phyloP scores from a whole-genome alignment of 345 rosid genomes.

The Populus ilicifolia region DNA sequence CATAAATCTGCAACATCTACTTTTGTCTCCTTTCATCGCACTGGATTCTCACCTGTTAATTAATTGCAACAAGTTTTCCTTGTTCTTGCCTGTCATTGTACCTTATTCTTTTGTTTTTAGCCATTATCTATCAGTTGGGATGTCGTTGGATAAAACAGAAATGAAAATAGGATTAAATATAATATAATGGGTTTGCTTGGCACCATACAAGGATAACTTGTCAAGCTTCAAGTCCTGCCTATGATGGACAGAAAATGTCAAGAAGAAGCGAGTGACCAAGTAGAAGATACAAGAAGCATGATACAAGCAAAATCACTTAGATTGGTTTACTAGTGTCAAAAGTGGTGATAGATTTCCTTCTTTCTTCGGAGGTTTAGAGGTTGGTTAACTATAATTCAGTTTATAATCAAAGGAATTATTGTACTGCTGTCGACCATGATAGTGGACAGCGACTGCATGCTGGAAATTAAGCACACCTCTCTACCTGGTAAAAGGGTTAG shows the following conservation, averaged over 20 bases:
- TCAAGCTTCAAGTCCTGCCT: neutral
- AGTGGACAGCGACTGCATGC: conserved; percentile 17
- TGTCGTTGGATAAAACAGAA: conserved; percentile 6
- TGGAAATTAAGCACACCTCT: neutral
- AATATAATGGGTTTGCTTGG: neutral
- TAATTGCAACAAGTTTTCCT: conserved; percentile 5
- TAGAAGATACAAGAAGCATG: neutral
- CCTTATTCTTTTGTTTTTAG: conserved; percentile 26
- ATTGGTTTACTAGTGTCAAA: neutral
- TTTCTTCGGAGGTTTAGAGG: neutral
- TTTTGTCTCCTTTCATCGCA: conserved; percentile 22
- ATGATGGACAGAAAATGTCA: neutral
- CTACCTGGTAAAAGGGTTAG: neutral
- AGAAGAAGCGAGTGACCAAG: neutral
- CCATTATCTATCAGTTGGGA: conserved; percentile 17
- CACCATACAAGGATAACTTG: neutral
- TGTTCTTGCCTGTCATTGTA: conserved; percentile 21
- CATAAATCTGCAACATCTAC: conserved; percentile 26
- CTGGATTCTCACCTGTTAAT: conserved; percentile 28
- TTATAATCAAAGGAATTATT: conserved; percentile 4
- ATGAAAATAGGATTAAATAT: too few species aligned
- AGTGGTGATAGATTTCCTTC: neutral
- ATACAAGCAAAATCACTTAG: neutral
- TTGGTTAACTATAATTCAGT: neutral
- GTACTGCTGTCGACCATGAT: neutral